Base-by-base conservation (phyloP, 2,329 filamentous ascomycete genomes). In the Fusarium goolgardi region DNA sequence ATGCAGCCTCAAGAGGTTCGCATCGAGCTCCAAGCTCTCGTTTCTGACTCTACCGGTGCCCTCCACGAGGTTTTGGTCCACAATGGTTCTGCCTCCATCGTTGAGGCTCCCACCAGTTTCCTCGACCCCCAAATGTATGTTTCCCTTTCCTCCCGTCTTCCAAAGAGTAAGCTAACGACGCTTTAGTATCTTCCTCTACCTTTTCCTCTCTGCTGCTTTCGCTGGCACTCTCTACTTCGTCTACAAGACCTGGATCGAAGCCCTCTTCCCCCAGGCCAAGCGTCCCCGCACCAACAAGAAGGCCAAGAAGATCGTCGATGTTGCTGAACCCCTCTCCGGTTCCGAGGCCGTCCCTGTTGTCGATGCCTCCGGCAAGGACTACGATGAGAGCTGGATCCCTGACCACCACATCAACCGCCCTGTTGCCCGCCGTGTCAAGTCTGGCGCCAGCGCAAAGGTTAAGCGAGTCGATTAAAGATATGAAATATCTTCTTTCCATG, bases 191-290 rank as follows among this genome's bases (percentile, higher is more conserved):
- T 99, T 99, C 89, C 89, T 99, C 67, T 98, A 98, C 85, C 85
- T 97, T 78, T 90, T 98, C 84, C 91, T 99, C 73, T 84, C 90
- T 55, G 90, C 86, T 65, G 87, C 86, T 67, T 96, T 97, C 78
- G 88, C 82, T 70, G 94, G 91, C 66, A 93, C 90, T 55, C 88
- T 91, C 78, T 97, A 95, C 88, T 97, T 97, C 81, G 93, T 97
- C 83, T 99, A 99, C 88, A 96, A 91, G 84, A 97, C 95, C 76
- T 98, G 95, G 94, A 91, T 99, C 81, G 92, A 94, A 75, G 90
- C 94, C 16, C 91, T 99, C 78, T 97, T 98, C 86, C 95, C 96
- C 49, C 93, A 97, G 85, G 90, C 91, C 71, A 92, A 93, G 84
- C 88, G 89, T 83, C 82, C 86, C 59, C 85, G 84, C 75, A 81